These are phyloP conservation scores for Candida sanyaensis DNA, from an alignment of 1,139 yeast genomes.

Conservation along the genomic window DNA sequence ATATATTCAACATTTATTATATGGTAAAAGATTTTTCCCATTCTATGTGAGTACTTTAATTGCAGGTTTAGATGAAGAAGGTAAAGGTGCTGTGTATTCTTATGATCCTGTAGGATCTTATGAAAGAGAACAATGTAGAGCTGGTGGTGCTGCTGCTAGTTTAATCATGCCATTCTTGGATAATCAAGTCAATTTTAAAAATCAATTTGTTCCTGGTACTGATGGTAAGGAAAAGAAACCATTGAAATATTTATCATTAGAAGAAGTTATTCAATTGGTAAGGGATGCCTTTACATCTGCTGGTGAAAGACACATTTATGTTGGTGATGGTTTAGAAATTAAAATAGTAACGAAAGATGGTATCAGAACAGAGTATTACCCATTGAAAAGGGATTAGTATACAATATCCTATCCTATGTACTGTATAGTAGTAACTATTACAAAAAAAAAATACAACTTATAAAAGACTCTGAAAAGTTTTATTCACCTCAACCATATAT, in stretches of 20 bases:
- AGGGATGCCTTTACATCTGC: slow-evolving; percentile 95
- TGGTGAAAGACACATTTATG: slow-evolving; percentile 97
- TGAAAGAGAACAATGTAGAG: slow-evolving; percentile 96
- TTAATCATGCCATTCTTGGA: slow-evolving; percentile 96
- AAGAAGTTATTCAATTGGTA: slow-evolving; percentile 83
- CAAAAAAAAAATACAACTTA: not conserved
- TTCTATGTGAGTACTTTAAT: slow-evolving; percentile 93
- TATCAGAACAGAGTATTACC: slow-evolving; percentile 76
- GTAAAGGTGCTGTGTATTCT: slow-evolving; percentile 92
- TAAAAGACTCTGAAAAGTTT: slow-evolving; percentile 1
- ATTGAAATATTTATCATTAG: slow-evolving; percentile 66
- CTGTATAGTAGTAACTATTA: not conserved
- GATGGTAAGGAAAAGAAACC: slow-evolving; percentile 65
- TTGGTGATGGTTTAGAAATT: slow-evolving; percentile 94
- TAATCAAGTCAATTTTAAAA: slow-evolving; percentile 93
- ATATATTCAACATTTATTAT: slow-evolving; percentile 83
- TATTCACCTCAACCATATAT: not conserved
- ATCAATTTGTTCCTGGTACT: slow-evolving; percentile 81
- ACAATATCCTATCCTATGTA: not conserved
- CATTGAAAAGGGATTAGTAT: slow-evolving; percentile 80
- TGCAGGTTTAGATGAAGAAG: slow-evolving; percentile 94
- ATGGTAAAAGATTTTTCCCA: slow-evolving; percentile 94
- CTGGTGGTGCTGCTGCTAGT: slow-evolving; percentile 97
- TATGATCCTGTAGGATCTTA: slow-evolving; percentile 98
- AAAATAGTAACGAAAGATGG: slow-evolving; percentile 93